A percentile compares a stretch with the other conserved stretches of the same genome.
Conservation (phyloP, 2,329 filamentous ascomycete species). For the Cladophialophora chaetospira region DNA sequence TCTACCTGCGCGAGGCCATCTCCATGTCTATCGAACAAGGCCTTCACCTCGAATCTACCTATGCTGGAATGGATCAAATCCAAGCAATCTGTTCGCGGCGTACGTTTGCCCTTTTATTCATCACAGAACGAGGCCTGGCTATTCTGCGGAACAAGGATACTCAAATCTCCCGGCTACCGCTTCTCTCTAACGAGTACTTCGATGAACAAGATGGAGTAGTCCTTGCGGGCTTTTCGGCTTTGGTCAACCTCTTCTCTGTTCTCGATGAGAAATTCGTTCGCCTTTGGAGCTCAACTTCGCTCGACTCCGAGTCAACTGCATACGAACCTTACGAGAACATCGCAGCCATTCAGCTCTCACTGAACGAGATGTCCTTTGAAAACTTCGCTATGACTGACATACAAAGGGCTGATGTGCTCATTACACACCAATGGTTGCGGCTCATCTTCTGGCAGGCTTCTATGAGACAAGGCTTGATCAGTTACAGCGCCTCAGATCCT, state of each 20-base stretch:
- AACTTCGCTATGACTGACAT: conserved; percentile 56
- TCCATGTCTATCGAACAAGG: conserved; percentile 32
- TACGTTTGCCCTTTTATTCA: conserved; percentile 33
- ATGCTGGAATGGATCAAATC: conserved; percentile 27
- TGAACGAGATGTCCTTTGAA: conserved; percentile 32
- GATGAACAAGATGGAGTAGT: conserved; percentile 32
- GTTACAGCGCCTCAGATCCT: conserved; percentile 59
- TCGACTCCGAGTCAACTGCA: conserved; percentile 15
- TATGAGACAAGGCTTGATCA: conserved; percentile 66
- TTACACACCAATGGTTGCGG: conserved; percentile 71
- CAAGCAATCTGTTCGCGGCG: conserved; percentile 31
- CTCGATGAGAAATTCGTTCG: conserved; percentile 34
- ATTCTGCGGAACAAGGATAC: conserved; percentile 34
- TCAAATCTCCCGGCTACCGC: conserved; percentile 29
- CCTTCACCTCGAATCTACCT: conserved; percentile 28
- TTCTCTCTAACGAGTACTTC: conserved; percentile 30
- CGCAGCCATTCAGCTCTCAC: conserved; percentile 29
- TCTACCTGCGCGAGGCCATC: conserved; percentile 34
- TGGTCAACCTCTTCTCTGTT: conserved; percentile 32
- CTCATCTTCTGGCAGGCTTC: conserved; percentile 72
- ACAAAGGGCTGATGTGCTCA: conserved; percentile 67
- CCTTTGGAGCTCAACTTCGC: conserved; percentile 27
- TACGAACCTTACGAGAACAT: conserved; percentile 29
- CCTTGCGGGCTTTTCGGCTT: conserved; percentile 31
- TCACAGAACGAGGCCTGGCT: conserved; percentile 33